Evolutionary conservation across 495 filamentous ascomycete species (phyloP).

Genomic region (Tetracladium setigerum): DNA sequence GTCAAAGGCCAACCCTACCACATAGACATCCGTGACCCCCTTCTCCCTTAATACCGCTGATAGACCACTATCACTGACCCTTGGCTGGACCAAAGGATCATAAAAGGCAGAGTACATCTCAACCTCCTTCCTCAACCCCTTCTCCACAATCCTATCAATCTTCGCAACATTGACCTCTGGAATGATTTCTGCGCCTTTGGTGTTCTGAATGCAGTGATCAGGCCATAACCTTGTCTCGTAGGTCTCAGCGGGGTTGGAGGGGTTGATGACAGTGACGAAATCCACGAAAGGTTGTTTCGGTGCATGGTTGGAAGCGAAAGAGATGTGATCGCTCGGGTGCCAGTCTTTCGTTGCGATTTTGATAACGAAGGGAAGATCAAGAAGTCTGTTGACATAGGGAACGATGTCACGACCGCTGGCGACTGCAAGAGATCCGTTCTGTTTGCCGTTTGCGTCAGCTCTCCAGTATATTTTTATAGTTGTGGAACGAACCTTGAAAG

Average conservation of each 20-base stretch:
- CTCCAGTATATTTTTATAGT: neutral
- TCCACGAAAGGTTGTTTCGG: slow-evolving; percentile 59
- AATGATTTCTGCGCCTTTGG: slow-evolving; percentile 64
- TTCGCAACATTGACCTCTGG: slow-evolving; percentile 57
- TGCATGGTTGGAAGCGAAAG: slow-evolving; percentile 77
- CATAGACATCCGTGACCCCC: slow-evolving; percentile 67
- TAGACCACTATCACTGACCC: slow-evolving; percentile 55
- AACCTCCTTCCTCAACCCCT: slow-evolving; percentile 62
- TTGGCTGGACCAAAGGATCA: slow-evolving; percentile 50
- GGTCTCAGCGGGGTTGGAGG: slow-evolving; percentile 51
- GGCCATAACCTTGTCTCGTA: slow-evolving; percentile 78
- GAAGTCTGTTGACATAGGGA: slow-evolving; percentile 65
- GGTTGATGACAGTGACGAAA: slow-evolving; percentile 57
- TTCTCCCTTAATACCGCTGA: slow-evolving; percentile 43
- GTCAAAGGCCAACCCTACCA: slow-evolving; percentile 80
- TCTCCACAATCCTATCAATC: slow-evolving; percentile 61
- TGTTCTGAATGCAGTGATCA: slow-evolving; percentile 74
- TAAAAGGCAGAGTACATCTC: slow-evolving; percentile 94
- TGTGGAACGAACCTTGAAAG: neutral
- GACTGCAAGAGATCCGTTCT: slow-evolving; percentile 82
- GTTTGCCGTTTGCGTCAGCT: slow-evolving; percentile 1
- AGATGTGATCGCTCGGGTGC: slow-evolving; percentile 80
- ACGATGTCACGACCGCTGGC: slow-evolving; percentile 59
- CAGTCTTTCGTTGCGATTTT: slow-evolving; percentile 85
- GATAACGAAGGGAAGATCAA: slow-evolving; percentile 61